These are phyloP conservation scores for Chondrus crispus DNA, from an alignment of 23 red algal genomes.

Conservation along the genomic window DNA sequence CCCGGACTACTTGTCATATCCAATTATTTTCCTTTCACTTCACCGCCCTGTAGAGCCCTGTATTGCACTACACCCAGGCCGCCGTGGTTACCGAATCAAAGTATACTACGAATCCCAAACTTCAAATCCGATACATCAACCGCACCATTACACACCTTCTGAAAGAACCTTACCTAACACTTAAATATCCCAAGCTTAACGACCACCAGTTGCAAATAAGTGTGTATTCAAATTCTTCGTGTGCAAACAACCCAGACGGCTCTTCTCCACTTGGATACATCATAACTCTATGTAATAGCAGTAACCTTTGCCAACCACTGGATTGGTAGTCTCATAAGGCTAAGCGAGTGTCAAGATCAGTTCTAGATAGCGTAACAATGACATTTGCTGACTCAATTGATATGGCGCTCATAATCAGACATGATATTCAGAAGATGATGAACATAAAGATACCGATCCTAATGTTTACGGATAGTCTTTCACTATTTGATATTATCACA, in stretches of 20 bases:
- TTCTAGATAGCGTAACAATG: neutral
- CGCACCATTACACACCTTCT: too few species aligned
- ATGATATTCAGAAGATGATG: neutral
- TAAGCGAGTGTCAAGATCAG: neutral
- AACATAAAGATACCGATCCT: neutral
- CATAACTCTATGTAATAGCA: neutral
- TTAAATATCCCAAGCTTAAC: too few species aligned
- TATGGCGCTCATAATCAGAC: neutral
- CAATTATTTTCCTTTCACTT: too few species aligned
- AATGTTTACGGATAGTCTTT: neutral
- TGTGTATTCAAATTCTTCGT: neutral
- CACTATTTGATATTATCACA: slow-evolving; percentile 27
- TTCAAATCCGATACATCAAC: too few species aligned
- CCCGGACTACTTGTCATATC: too few species aligned
- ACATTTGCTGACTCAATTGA: neutral
- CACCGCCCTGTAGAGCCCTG: too few species aligned
- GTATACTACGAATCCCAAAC: too few species aligned
- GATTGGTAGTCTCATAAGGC: neutral
- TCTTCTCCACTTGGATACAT: neutral
- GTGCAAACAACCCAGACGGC: neutral
- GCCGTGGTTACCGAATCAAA: too few species aligned
- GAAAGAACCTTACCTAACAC: too few species aligned
- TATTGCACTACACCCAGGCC: too few species aligned
- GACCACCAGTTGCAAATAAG: neutral
- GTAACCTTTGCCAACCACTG: neutral